A percentile compares a stretch with the other conserved stretches of the same genome.
These are phyloP conservation scores for Sutorius australiensis DNA, from an alignment of 768 basidiomycete species.

Conservation along the genomic window DNA sequence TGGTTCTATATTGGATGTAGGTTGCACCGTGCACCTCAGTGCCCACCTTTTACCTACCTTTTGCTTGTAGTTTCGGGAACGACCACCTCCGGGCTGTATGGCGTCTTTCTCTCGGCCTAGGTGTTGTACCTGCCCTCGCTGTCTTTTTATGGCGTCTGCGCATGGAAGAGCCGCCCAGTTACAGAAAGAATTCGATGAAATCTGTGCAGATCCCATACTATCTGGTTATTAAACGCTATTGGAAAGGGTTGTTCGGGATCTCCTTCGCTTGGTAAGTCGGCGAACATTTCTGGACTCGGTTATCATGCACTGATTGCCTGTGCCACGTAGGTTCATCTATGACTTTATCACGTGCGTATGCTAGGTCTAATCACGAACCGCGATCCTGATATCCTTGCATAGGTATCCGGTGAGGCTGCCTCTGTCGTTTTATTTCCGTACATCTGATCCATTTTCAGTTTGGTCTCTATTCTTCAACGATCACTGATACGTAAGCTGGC, in stretches of 20 bases:
- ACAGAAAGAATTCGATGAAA: slow-evolving; percentile 78
- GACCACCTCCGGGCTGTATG: slow-evolving; percentile 83
- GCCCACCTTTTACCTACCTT: background rate
- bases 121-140: slow-evolving; percentile 71
- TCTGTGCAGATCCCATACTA: slow-evolving; percentile 66
- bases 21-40: slow-evolving; percentile 21
- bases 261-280: slow-evolving; percentile 63
- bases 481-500: slow-evolving; percentile 55
- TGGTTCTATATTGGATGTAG: slow-evolving; percentile 87
- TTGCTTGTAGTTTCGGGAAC: slow-evolving; percentile 55
- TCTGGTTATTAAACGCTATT: slow-evolving; percentile 78
- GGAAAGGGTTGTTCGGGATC: slow-evolving; percentile 68
- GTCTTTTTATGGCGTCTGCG: slow-evolving; percentile 86
- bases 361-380: background rate
- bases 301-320: background rate
- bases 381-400: background rate
- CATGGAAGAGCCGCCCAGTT: slow-evolving; percentile 78
- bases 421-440: background rate
- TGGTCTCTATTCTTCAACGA: slow-evolving; percentile 74
- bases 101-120: slow-evolving; percentile 83
- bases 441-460: slow-evolving; percentile 43
- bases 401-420: slow-evolving; percentile 59
- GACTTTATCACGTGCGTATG: slow-evolving; percentile 70
- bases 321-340: slow-evolving; percentile 58
- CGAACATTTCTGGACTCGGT: background rate